Conservation (phyloP, 257 asterid species). For the Nicotiana benthamiana region DNA sequence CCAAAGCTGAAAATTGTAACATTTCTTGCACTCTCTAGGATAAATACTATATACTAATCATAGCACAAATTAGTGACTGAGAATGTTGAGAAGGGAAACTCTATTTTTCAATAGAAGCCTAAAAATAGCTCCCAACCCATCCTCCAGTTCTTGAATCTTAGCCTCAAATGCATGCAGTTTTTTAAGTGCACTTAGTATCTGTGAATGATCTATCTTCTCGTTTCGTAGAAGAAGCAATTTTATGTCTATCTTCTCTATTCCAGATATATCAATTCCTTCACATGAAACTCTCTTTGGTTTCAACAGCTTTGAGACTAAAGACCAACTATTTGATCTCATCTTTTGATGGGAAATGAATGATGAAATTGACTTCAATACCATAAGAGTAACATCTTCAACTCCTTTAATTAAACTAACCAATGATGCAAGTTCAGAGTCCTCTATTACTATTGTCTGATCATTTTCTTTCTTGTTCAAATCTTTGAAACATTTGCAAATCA, state of each 20-base stretch:
- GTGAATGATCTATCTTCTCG: neutral
- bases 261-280: neutral
- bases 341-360: conserved; percentile 9
- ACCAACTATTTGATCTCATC: conserved; percentile 16
- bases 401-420: conserved; percentile 14
- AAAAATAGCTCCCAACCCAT: conserved; percentile 3
- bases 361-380: conserved; percentile 8
- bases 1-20: neutral
- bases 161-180: neutral
- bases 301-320: conserved; percentile 25
- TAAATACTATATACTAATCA: neutral
- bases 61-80: conserved; percentile 14
- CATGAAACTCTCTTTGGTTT: neutral
- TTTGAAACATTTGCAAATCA: conserved; percentile 18
- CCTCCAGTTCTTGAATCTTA: conserved; percentile 11
- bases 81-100: conserved; percentile 25
- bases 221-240: neutral
- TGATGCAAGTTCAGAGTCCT: neutral
- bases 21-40: neutral
- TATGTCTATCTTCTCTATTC: neutral
- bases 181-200: neutral
- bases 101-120: conserved; percentile 7
- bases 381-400: conserved; percentile 13
- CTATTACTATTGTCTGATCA: neutral
- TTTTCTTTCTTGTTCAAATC: conserved; percentile 13